Evolutionary conservation across 2,329 filamentous ascomycete species (phyloP).

Genomic region (Chrysosphaeria jannelii): DNA sequence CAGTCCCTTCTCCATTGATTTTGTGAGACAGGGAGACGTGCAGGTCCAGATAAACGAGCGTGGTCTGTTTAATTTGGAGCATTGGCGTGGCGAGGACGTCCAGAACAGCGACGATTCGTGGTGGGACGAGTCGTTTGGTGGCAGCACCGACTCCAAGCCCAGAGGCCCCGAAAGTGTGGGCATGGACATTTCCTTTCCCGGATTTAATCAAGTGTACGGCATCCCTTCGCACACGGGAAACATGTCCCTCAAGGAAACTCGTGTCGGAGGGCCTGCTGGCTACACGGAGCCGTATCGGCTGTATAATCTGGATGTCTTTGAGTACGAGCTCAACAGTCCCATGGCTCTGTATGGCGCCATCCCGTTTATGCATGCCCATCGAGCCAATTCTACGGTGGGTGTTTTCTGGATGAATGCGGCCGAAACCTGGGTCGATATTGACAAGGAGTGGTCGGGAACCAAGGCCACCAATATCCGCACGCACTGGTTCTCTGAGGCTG

Average conservation of each 20-base stretch:
- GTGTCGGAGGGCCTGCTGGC: slow-evolving; percentile 60
- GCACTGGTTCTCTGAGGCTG: slow-evolving; percentile 89
- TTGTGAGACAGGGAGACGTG: slow-evolving; percentile 50
- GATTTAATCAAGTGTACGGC: slow-evolving; percentile 77
- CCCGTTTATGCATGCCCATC: slow-evolving; percentile 91
- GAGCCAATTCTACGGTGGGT: slow-evolving; percentile 74
- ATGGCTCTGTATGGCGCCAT: slow-evolving; percentile 98
- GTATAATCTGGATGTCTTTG: slow-evolving; percentile 93
- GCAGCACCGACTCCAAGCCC: slow-evolving; percentile 88
- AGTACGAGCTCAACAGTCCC: slow-evolving; percentile 86
- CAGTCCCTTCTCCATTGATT: slow-evolving; percentile 59
- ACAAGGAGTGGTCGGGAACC: slow-evolving; percentile 40
- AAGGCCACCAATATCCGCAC: slow-evolving; percentile 69
- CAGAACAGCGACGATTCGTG: slow-evolving; percentile 59
- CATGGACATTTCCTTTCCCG: slow-evolving; percentile 73
- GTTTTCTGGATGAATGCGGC: slow-evolving; percentile 95
- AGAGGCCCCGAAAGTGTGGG: slow-evolving; percentile 75
- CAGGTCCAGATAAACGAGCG: slow-evolving; percentile 74
- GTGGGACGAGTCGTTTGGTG: slow-evolving; percentile 94
- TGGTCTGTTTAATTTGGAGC: slow-evolving; percentile 78
- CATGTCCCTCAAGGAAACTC: slow-evolving; percentile 66
- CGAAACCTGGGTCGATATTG: slow-evolving; percentile 91
- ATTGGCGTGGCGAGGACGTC: slow-evolving; percentile 37
- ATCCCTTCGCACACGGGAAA: slow-evolving; percentile 82
- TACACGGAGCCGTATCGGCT: slow-evolving; percentile 75